Evolutionary conservation across 1,284 basidiomycete genomes (phyloP).

Genomic region (Leccinum pachyderme): DNA sequence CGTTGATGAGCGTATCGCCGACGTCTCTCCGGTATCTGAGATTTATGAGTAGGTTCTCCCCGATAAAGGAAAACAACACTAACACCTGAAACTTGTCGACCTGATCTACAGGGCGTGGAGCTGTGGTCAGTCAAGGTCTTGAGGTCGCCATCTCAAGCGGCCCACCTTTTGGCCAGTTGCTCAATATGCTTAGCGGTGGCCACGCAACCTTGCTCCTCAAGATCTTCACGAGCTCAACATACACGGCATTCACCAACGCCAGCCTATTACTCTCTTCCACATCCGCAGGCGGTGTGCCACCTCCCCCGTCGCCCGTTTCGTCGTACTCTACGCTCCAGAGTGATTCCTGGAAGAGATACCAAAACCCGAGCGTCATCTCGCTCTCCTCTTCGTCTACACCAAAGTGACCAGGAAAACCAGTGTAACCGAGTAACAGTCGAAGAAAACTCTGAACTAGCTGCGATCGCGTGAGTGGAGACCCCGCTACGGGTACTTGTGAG

Average conservation of each 20-base stretch:
- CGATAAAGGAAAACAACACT: constrained; percentile 26
- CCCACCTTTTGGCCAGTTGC: constrained; percentile 69
- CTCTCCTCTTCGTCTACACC: constrained; percentile 83
- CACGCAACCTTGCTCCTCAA: constrained; percentile 74
- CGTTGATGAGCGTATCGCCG: constrained; percentile 88
- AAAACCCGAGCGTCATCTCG: constrained; percentile 83
- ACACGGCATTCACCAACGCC: constrained; percentile 71
- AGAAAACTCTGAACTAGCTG: constrained; percentile 72
- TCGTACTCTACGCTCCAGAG: constrained; percentile 75
- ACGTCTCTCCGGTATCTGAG: constrained; percentile 81
- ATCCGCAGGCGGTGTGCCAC: constrained; percentile 27
- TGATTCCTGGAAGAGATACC: constrained; percentile 87
- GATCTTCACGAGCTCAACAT: constrained; percentile 71
- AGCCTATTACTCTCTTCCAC: constrained; percentile 44
- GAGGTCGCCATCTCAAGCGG: neutral
- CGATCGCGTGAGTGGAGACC: constrained; percentile 33
- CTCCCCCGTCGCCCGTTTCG: constrained; percentile 41
- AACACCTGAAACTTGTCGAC: constrained; percentile 74
- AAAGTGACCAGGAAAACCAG: constrained; percentile 72
- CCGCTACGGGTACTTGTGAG: constrained; percentile 35
- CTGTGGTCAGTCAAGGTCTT: constrained; percentile 10
- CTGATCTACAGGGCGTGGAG: constrained; percentile 50
- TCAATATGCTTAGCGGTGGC: constrained; percentile 46
- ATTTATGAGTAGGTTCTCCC: constrained; percentile 14
- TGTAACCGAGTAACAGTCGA: constrained; percentile 69